Conservation (phyloP, 345 rosid species). For the Gossypium anomalum region DNA sequence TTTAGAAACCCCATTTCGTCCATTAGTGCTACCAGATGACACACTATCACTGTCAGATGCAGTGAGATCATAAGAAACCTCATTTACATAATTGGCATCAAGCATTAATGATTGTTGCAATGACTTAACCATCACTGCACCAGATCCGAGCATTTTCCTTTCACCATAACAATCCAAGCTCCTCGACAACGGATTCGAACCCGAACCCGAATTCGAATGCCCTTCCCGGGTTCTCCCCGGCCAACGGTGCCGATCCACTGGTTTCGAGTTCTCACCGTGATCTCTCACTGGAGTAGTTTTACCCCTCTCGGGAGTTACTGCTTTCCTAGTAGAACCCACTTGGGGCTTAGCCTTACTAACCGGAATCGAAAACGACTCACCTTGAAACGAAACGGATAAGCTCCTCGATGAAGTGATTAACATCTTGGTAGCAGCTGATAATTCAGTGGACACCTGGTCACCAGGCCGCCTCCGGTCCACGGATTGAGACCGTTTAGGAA, state of each 20-base stretch:
- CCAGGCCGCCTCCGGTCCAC: slow-evolving; percentile 59
- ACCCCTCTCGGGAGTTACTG: slow-evolving; percentile 53
- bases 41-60: slow-evolving; percentile 76
- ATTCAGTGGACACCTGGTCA: slow-evolving; percentile 35
- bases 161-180: slow-evolving; percentile 51
- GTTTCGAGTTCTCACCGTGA: slow-evolving; percentile 58
- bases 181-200: slow-evolving; percentile 42
- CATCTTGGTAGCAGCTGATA: slow-evolving; percentile 65
- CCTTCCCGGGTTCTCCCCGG: slow-evolving; percentile 65
- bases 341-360: slow-evolving; percentile 67
- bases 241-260: slow-evolving; percentile 64
- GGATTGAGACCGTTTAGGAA: slow-evolving; percentile 77
- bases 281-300: slow-evolving; percentile 57
- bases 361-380: slow-evolving; percentile 82
- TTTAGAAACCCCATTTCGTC: slow-evolving; percentile 37
- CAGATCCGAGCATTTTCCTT: slow-evolving; percentile 57
- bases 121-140: slow-evolving; percentile 37
- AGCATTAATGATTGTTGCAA: slow-evolving; percentile 51
- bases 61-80: slow-evolving; percentile 55
- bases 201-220: slow-evolving; percentile 37
- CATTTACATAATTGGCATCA: slow-evolving; percentile 44
- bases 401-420: slow-evolving; percentile 82
- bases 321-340: slow-evolving; percentile 41
- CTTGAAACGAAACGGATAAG: slow-evolving; percentile 89
- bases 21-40: slow-evolving; percentile 68